phyloP scores from a whole-genome alignment of 768 basidiomycete genomes.

The Tulasnella sp. region DNA sequence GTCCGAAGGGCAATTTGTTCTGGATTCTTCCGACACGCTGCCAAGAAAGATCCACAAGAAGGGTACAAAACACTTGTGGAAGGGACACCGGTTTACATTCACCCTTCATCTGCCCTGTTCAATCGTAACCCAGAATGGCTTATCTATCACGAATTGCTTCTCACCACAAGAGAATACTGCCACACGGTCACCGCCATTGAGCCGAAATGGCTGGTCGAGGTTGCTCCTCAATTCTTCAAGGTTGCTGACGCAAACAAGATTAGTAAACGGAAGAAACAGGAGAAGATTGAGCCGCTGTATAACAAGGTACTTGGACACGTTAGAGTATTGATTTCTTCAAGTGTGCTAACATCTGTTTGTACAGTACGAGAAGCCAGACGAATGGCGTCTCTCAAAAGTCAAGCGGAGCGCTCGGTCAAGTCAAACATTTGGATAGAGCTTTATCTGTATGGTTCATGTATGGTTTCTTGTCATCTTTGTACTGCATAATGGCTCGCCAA shows the following conservation, averaged over 20 bases:
- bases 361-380: conserved; percentile 77
- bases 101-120: conserved; percentile 93
- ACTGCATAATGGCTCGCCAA: too few species aligned
- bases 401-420: conserved; percentile 83
- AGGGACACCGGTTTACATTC: conserved; percentile 97
- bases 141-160: conserved; percentile 87
- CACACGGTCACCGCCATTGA: conserved; percentile 91
- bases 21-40: conserved; percentile 95
- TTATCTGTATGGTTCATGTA: not conserved
- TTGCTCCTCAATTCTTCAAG: conserved; percentile 97
- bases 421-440: conserved; percentile 72
- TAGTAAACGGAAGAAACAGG: conserved; percentile 87
- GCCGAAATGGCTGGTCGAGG: conserved; percentile 96
- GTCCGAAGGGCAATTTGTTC: conserved; percentile 94
- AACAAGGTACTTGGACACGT: conserved; percentile 46
- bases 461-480: not conserved
- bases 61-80: conserved; percentile 97
- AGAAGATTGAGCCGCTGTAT: conserved; percentile 91
- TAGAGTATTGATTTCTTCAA: conserved; percentile 5
- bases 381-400: conserved; percentile 88
- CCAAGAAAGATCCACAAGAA: conserved; percentile 96
- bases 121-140: conserved; percentile 95
- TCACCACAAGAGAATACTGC: conserved; percentile 93
- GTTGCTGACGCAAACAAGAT: conserved; percentile 97
- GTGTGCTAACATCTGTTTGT: not conserved